A percentile compares a stretch with the other conserved stretches of the same genome.
Conservation (phyloP, 2,329 filamentous ascomycete species). For the Hawksworthiomyces lignivorus region DNA sequence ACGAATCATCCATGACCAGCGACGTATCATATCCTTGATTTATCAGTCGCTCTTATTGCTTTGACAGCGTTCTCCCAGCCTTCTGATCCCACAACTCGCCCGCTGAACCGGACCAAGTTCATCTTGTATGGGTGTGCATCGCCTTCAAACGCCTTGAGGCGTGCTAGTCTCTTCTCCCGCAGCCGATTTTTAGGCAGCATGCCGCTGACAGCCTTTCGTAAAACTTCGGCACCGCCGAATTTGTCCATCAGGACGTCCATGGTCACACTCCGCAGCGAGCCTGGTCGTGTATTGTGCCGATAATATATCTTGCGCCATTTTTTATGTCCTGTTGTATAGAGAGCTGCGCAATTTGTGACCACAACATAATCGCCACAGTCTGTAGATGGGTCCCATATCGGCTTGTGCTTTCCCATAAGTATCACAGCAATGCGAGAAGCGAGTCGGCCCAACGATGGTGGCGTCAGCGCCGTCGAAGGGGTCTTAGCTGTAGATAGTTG, state of each 20-base stretch:
- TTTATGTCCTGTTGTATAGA: slow-evolving; percentile 88
- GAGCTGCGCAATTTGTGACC: slow-evolving; percentile 76
- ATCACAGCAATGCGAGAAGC: slow-evolving; percentile 79
- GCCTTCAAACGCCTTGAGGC: slow-evolving; percentile 96
- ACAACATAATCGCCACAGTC: slow-evolving; percentile 99
- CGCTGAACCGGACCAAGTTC: slow-evolving; percentile 71
- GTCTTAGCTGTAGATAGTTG: slow-evolving; percentile 47
- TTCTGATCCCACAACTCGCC: slow-evolving; percentile 44
- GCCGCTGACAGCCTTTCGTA: slow-evolving; percentile 85
- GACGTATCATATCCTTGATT: slow-evolving; percentile 41
- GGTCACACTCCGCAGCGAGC: slow-evolving; percentile 76
- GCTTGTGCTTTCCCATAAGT: slow-evolving; percentile 99
- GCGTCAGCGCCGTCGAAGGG: slow-evolving; percentile 44
- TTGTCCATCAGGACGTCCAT: slow-evolving; percentile 95
- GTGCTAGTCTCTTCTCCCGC: slow-evolving; percentile 75
- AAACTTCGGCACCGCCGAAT: slow-evolving; percentile 84
- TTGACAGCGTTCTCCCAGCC: slow-evolving; percentile 47
- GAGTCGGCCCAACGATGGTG: slow-evolving; percentile 80
- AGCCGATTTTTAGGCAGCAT: slow-evolving; percentile 98
- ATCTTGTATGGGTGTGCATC: slow-evolving; percentile 81
- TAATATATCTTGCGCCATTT: slow-evolving; percentile 93
- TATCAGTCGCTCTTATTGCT: slow-evolving; percentile 42
- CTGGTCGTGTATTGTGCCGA: slow-evolving; percentile 84
- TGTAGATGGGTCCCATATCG: slow-evolving; percentile 91
- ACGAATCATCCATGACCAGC: too few relatives aligned